phyloP scores from a whole-genome alignment of 2,329 filamentous ascomycete genomes.

The Xenosphaeropsis pyriputrescens region DNA sequence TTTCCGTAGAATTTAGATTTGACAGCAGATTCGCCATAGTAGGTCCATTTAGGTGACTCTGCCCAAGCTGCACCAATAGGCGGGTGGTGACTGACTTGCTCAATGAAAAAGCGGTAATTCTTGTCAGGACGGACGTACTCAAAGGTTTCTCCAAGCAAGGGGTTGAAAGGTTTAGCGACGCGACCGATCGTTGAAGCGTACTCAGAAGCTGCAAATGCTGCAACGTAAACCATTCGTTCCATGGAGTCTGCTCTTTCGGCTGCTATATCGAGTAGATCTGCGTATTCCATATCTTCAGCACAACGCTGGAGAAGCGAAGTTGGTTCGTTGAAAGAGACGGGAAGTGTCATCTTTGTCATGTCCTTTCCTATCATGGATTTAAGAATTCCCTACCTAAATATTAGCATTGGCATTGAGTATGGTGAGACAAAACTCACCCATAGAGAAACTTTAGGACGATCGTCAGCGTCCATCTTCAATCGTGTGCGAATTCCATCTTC shows the following conservation, averaged over 20 bases:
- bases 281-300: constrained; percentile 96
- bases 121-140: constrained; percentile 94
- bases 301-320: constrained; percentile 91
- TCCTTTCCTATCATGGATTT: constrained; percentile 99
- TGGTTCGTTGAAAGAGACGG: constrained; percentile 96
- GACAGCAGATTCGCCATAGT: constrained; percentile 90
- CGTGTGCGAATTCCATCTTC: constrained; percentile 71
- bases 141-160: constrained; percentile 88
- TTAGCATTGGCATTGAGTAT: constrained; percentile 6
- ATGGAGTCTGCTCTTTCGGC: constrained; percentile 75
- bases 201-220: constrained; percentile 89
- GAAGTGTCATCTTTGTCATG: constrained; percentile 99
- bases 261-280: constrained; percentile 78
- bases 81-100: constrained; percentile 96
- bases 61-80: constrained; percentile 88
- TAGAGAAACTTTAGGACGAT: constrained; percentile 84
- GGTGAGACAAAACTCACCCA: constrained; percentile 52
- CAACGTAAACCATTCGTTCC: constrained; percentile 86
- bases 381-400: constrained; percentile 59
- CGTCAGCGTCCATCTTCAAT: constrained; percentile 80
- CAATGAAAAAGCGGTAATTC: constrained; percentile 95
- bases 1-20: constrained; percentile 96
- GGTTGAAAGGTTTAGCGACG: constrained; percentile 97
- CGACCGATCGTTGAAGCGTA: constrained; percentile 95
- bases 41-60: constrained; percentile 88